phyloP scores from a whole-genome alignment of 352 stramenopile species.

The Phytophthora boehmeriae region DNA sequence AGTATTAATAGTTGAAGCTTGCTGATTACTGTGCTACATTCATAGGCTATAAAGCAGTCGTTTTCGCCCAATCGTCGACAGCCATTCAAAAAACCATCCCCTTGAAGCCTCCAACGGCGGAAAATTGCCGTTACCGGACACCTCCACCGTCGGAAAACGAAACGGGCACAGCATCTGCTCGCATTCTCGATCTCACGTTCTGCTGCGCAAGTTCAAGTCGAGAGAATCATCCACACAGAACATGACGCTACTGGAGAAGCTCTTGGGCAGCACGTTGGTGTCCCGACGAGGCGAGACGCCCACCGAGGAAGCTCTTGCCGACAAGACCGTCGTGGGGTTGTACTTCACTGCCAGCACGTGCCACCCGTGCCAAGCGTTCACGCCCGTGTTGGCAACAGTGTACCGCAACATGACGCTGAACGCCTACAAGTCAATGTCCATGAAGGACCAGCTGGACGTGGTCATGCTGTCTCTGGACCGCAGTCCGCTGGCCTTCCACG shows the following conservation, averaged over 20 bases:
- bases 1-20: neutral
- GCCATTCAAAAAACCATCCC: neutral
- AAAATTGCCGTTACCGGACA: slow-evolving; percentile 28
- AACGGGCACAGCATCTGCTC: too few species aligned
- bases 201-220: neutral
- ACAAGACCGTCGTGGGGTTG: slow-evolving; percentile 61
- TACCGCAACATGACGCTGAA: slow-evolving; percentile 72
- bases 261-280: slow-evolving; percentile 56
- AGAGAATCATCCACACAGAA: neutral
- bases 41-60: too few species aligned
- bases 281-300: slow-evolving; percentile 57
- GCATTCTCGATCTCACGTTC: slow-evolving; percentile 15
- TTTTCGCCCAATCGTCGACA: too few species aligned
- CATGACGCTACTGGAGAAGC: slow-evolving; percentile 64
- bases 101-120: slow-evolving; percentile 34
- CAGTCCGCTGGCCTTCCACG: slow-evolving; percentile 56
- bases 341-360: slow-evolving; percentile 76
- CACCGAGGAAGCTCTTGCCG: slow-evolving; percentile 53
- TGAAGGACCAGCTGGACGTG: slow-evolving; percentile 66
- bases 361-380: slow-evolving; percentile 65
- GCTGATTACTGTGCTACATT: too few species aligned
- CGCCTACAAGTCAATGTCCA: slow-evolving; percentile 55
- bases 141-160: too few species aligned
- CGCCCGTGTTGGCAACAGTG: slow-evolving; percentile 61
- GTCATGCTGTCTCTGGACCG: slow-evolving; percentile 70